Evolutionary conservation across 2,329 filamentous ascomycete species (phyloP).

Genomic region (Colletotrichum lupini): DNA sequence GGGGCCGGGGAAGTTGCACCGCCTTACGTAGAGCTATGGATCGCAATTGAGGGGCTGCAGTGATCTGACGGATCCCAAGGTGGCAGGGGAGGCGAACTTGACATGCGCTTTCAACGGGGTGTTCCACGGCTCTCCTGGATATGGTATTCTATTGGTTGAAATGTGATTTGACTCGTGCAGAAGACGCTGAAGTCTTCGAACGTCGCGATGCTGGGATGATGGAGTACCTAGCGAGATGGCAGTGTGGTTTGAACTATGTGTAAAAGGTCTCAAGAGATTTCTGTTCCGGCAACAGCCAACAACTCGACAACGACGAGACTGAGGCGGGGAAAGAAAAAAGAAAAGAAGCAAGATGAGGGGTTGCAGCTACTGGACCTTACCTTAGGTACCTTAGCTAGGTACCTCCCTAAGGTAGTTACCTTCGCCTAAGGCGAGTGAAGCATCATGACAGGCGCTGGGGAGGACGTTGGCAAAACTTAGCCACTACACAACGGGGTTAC

Average conservation of each 20-base stretch:
- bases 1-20: constrained; percentile 7
- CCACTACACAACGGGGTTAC: not conserved
- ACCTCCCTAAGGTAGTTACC: not conserved
- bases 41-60: constrained; percentile 22
- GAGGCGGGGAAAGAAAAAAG: not conserved
- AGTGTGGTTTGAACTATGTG: not conserved
- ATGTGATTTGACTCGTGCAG: not conserved
- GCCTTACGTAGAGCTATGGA: constrained; percentile 22
- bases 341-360: not conserved
- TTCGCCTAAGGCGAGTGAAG: not conserved
- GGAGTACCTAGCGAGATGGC: not conserved
- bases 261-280: not conserved
- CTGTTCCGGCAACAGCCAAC: not conserved
- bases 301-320: not conserved
- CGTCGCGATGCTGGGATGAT: constrained; percentile 1
- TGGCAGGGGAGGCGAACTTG: constrained; percentile 6
- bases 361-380: not conserved
- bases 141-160: not conserved
- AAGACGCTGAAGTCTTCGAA: not conserved
- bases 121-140: not conserved
- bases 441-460: not conserved
- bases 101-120: not conserved
- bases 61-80: constrained; percentile 13
- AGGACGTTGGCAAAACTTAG: not conserved
- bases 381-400: not conserved